phyloP scores from a whole-genome alignment of 148 eudicot genomes.

The Vaccinium vitisidaea region DNA sequence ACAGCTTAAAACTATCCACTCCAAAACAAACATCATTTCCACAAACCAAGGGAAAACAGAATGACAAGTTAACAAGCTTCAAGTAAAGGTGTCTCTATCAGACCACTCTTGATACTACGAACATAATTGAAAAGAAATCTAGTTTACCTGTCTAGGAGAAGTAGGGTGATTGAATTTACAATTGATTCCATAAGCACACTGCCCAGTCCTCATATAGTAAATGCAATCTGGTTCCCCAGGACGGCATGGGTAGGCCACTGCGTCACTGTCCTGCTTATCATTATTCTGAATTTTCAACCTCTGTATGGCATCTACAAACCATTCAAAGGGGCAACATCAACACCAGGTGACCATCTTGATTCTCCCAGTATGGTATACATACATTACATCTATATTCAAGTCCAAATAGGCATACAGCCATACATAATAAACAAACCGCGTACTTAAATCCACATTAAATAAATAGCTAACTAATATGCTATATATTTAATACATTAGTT shows the following conservation, averaged over 20 bases:
- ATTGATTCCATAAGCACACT: slow-evolving; percentile 60
- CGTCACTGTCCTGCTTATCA: slow-evolving; percentile 23
- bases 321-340: slow-evolving; percentile 12
- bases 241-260: slow-evolving; percentile 48
- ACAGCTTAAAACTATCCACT: background rate
- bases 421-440: background rate
- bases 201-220: slow-evolving; percentile 53
- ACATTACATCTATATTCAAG: background rate
- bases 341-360: background rate
- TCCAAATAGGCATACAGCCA: background rate
- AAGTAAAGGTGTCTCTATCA: background rate
- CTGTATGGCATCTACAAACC: slow-evolving; percentile 34
- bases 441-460: background rate
- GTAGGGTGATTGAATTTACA: slow-evolving; percentile 76
- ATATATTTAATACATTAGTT: background rate
- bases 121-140: background rate
- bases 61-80: background rate
- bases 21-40: background rate
- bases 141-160: slow-evolving; percentile 37
- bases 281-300: slow-evolving; percentile 33
- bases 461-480: background rate
- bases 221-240: slow-evolving; percentile 70
- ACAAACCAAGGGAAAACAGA: background rate
- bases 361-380: background rate
- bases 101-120: background rate